Conservation (phyloP, 108 stramenopile species). For the Cyclostephanos tholiformis region DNA sequence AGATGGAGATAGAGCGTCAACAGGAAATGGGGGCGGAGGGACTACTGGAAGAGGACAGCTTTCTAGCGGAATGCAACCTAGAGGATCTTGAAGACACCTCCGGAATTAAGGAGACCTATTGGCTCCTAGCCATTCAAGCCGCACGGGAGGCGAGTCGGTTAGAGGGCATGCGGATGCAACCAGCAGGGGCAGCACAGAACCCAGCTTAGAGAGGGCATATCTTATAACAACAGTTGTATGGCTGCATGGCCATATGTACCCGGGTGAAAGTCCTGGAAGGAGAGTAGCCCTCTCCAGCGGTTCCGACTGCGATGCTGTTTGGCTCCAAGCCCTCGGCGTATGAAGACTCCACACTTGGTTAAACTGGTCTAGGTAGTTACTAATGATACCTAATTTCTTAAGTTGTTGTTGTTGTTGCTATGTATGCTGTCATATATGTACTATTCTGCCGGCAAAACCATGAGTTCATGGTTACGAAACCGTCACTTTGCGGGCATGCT, state of each 20-base stretch:
- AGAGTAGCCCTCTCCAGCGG: not conserved
- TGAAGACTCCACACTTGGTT: conserved; percentile 1
- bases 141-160: not conserved
- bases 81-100: not conserved
- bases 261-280: too few species aligned
- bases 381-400: too few species aligned
- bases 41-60: conserved; percentile 14
- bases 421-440: too few species aligned
- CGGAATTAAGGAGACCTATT: not conserved
- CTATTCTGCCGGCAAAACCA: too few species aligned
- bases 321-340: not conserved
- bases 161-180: too few species aligned
- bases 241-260: too few species aligned
- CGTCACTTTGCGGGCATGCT: too few species aligned
- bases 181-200: too few species aligned
- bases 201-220: too few species aligned
- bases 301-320: not conserved
- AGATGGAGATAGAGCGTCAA: not conserved
- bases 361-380: too few species aligned
- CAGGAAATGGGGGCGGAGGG: not conserved
- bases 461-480: too few species aligned
- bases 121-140: not conserved
- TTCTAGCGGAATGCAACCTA: not conserved
- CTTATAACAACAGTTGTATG: not conserved
- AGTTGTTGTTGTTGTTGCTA: too few species aligned